These are phyloP conservation scores for Globisporangium cederbergense DNA, from an alignment of 352 stramenopile genomes.

Conservation along the genomic window DNA sequence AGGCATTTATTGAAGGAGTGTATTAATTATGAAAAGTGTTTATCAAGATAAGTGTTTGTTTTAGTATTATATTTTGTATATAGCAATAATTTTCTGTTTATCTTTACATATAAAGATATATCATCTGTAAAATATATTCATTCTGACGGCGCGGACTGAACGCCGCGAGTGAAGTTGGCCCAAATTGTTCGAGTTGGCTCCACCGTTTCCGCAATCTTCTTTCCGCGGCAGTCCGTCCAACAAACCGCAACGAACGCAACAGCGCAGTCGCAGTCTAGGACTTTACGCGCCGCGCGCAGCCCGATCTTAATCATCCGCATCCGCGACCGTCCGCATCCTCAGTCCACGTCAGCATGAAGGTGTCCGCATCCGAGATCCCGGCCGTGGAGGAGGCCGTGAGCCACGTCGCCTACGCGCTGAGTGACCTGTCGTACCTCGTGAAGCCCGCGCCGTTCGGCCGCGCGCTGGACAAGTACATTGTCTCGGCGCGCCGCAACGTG, in stretches of 20 bases:
- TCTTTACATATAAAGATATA: too few species aligned
- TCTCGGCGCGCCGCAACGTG: conserved; percentile 69
- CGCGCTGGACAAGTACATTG: conserved; percentile 66
- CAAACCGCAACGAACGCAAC: conserved; percentile 5
- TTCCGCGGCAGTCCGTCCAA: background rate
- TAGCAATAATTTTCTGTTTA: too few species aligned
- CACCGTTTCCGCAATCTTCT: conserved; percentile 11
- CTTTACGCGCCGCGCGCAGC: conserved; percentile 8
- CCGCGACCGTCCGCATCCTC: too few species aligned
- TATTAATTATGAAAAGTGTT: too few species aligned
- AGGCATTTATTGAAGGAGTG: too few species aligned
- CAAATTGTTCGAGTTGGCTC: background rate
- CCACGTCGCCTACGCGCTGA: conserved; percentile 76
- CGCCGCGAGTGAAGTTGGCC: background rate
- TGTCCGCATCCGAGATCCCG: background rate
- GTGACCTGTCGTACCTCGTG: conserved; percentile 72
- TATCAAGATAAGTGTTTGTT: too few species aligned
- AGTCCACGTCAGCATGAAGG: background rate
- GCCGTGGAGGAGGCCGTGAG: conserved; percentile 75
- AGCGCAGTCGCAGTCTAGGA: background rate
- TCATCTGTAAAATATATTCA: too few species aligned
- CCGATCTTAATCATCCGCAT: background rate
- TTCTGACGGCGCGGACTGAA: too few species aligned
- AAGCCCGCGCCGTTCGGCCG: conserved; percentile 57
- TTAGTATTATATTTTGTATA: too few species aligned